A percentile compares a stretch with the other conserved stretches of the same genome.
Evolutionary conservation across 2,329 filamentous ascomycete genomes (phyloP).

Genomic region (Emmonsiellopsis sp.): DNA sequence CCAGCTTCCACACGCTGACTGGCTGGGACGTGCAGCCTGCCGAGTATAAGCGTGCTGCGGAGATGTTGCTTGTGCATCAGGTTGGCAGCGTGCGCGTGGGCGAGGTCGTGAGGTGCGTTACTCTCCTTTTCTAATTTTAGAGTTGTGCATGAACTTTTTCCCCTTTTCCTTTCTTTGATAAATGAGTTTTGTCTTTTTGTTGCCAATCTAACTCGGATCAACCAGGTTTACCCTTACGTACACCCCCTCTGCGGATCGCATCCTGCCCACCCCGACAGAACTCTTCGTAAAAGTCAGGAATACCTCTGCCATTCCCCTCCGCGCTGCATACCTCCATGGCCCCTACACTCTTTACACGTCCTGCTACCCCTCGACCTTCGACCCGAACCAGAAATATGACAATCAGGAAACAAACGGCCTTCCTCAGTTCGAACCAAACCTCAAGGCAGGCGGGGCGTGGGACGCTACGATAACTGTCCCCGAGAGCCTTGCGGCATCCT

Average conservation of each 20-base stretch:
- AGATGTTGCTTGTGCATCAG: conserved; percentile 87
- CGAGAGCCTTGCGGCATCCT: conserved; percentile 50
- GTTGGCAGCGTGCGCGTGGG: conserved; percentile 86
- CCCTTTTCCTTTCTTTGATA: not conserved
- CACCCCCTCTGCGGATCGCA: conserved; percentile 77
- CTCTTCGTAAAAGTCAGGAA: conserved; percentile 87
- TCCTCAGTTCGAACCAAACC: conserved; percentile 89
- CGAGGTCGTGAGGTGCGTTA: conserved; percentile 71
- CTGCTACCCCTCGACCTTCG: conserved; percentile 73
- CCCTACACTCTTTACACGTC: conserved; percentile 86
- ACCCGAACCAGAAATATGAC: conserved; percentile 70
- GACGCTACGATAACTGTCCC: conserved; percentile 71
- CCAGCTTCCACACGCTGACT: conserved; percentile 23
- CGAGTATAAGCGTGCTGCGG: conserved; percentile 16
- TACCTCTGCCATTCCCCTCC: conserved; percentile 77
- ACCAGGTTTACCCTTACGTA: conserved; percentile 74
- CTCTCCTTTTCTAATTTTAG: too few relatives aligned
- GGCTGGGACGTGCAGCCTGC: conserved; percentile 25
- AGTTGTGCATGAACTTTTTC: too few relatives aligned
- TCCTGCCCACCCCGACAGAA: conserved; percentile 72
- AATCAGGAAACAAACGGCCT: conserved; percentile 62
- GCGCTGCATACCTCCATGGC: conserved; percentile 92
- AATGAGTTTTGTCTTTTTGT: too few relatives aligned
- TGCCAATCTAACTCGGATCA: not conserved
- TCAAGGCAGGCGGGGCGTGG: conserved; percentile 90